Conservation (phyloP, 176 grass and related monocot genomes). For the Tillandsia leiboldiana region DNA sequence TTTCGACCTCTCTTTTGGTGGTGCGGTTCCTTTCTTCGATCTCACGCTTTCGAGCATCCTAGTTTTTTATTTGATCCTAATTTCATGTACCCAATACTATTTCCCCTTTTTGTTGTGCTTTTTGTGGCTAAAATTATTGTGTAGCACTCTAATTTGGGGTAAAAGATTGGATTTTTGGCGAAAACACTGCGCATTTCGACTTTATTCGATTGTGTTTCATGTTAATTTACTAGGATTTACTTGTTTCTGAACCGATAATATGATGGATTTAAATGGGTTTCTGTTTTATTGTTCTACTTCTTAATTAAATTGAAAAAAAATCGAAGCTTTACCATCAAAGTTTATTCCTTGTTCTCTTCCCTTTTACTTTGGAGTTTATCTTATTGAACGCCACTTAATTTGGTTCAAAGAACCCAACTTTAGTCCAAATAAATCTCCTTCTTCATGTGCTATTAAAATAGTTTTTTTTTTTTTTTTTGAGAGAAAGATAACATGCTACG, state of each 20-base stretch:
- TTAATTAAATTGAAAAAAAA: slow-evolving; percentile 9
- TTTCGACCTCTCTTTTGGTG: background rate
- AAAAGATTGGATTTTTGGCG: background rate
- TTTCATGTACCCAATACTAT: background rate
- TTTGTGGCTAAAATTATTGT: background rate
- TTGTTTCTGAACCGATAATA: background rate
- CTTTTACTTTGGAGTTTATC: slow-evolving; percentile 14
- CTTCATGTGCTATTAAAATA: slow-evolving; percentile 4
- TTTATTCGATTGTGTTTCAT: background rate
- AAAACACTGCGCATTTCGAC: background rate
- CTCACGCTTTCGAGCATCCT: slow-evolving; percentile 7
- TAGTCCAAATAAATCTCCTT: slow-evolving; percentile 7
- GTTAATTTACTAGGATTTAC: background rate
- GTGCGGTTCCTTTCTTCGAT: background rate
- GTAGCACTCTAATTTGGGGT: background rate
- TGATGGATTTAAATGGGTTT: background rate
- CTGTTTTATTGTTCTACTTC: background rate
- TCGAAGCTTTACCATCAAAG: slow-evolving; percentile 20
- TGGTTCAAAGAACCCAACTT: slow-evolving; percentile 29
- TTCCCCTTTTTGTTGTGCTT: background rate
- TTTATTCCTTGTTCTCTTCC: slow-evolving; percentile 19
- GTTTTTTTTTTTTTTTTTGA: background rate
- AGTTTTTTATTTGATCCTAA: background rate
- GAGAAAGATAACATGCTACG: too few species aligned
- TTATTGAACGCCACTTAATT: slow-evolving; percentile 32